These are phyloP conservation scores for Begonia fuchsioides DNA, from an alignment of 306 rosid species.

Conservation along the genomic window DNA sequence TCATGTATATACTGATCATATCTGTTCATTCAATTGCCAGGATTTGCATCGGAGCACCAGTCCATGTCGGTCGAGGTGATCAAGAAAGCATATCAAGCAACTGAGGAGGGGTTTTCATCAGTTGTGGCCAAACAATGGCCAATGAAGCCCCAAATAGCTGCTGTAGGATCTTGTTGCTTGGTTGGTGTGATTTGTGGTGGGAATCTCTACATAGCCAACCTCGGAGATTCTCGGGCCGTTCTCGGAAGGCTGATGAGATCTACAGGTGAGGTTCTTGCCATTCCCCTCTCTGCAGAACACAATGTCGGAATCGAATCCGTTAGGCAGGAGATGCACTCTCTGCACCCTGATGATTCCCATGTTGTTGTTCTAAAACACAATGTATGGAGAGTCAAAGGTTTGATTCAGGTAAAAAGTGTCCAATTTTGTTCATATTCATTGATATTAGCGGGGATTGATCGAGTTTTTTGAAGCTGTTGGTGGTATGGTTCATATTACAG, in stretches of 20 bases:
- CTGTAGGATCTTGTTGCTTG: slow-evolving; percentile 92
- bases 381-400: slow-evolving; percentile 97
- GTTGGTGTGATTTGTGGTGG: slow-evolving; percentile 78
- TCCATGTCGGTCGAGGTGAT: slow-evolving; percentile 78
- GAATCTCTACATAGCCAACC: slow-evolving; percentile 71
- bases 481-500: too few species aligned
- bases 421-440: too few species aligned
- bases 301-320: slow-evolving; percentile 75
- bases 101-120: slow-evolving; percentile 84
- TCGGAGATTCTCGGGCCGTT: slow-evolving; percentile 94
- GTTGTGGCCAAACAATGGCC: slow-evolving; percentile 80
- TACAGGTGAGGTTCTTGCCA: slow-evolving; percentile 78
- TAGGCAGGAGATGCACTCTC: slow-evolving; percentile 86
- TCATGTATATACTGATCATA: too few species aligned
- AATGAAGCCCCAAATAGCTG: slow-evolving; percentile 78
- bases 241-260: slow-evolving; percentile 68
- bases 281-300: slow-evolving; percentile 84
- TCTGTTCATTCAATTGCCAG: slow-evolving; percentile 18
- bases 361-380: slow-evolving; percentile 87
- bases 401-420: slow-evolving; percentile 57
- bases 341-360: slow-evolving; percentile 77
- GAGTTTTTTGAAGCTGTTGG: too few species aligned
- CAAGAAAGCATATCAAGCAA: slow-evolving; percentile 85
- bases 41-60: slow-evolving; percentile 71
- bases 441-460: too few species aligned